Conservation (phyloP, 164 flowering plant species). For the Piper longum region DNA sequence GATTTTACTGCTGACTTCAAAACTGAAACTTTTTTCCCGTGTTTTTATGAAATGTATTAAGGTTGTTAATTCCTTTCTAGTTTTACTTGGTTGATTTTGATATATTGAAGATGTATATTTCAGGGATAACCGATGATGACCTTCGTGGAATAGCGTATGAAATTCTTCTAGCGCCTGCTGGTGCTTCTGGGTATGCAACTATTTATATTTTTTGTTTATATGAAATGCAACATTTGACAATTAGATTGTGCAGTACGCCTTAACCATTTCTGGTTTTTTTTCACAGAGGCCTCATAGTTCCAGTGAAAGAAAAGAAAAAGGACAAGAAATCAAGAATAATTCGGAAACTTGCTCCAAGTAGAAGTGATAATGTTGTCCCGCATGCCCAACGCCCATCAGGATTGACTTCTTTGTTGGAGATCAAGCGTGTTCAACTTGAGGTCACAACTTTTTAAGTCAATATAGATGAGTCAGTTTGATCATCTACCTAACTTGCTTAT, state of each 20-base stretch:
- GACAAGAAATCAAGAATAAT: conserved; percentile 70
- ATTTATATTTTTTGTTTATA: not conserved
- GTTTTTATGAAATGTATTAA: too few species aligned
- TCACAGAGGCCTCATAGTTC: conserved; percentile 79
- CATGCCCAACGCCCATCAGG: conserved; percentile 58
- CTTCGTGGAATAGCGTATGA: conserved; percentile 96
- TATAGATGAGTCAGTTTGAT: conserved; percentile 6
- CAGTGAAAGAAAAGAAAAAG: conserved; percentile 80
- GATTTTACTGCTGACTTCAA: too few species aligned
- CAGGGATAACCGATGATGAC: conserved; percentile 87
- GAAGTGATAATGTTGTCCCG: conserved; percentile 31
- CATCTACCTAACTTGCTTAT: not conserved
- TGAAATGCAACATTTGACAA: too few species aligned
- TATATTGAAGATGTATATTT: not conserved
- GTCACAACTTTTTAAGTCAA: conserved; percentile 8
- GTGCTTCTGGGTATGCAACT: conserved; percentile 68
- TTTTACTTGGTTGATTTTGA: not conserved
- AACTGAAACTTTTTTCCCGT: not conserved
- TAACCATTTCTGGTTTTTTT: not conserved
- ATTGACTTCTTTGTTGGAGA: conserved; percentile 74
- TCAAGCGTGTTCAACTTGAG: conserved; percentile 94
- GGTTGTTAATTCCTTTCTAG: not conserved
- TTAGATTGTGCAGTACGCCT: not conserved
- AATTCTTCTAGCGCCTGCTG: conserved; percentile 85
- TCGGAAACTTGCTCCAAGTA: conserved; percentile 89